Conservation (phyloP, 2,329 filamentous ascomycete species). For the Sordariomycetes sp. region DNA sequence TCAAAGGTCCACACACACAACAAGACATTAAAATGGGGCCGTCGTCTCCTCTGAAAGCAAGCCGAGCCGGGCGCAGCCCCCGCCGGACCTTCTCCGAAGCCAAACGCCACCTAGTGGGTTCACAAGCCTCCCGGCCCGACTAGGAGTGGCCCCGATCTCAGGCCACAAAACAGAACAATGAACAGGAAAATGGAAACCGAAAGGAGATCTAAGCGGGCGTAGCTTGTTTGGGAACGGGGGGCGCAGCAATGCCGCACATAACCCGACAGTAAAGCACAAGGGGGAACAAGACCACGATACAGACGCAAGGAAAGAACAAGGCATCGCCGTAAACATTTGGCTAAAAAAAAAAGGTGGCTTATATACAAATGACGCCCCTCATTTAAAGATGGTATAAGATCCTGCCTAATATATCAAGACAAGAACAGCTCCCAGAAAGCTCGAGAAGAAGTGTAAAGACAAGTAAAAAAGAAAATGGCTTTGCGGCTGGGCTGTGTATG, state of each 20-base stretch:
- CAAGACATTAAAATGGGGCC: not conserved
- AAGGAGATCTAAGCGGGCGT: slow-evolving; percentile 5
- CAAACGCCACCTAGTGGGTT: not conserved
- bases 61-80: not conserved
- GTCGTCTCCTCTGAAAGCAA: not conserved
- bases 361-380: slow-evolving; percentile 15
- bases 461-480: slow-evolving; percentile 9
- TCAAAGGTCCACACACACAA: not conserved
- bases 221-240: not conserved
- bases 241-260: not conserved
- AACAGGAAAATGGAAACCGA: slow-evolving; percentile 5
- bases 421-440: not conserved
- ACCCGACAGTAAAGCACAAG: not conserved
- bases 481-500: not conserved
- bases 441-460: slow-evolving; percentile 4
- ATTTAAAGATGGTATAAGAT: slow-evolving; percentile 8
- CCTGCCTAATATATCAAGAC: slow-evolving; percentile 9
- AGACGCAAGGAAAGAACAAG: slow-evolving; percentile 8
- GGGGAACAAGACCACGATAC: not conserved
- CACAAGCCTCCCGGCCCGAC: not conserved
- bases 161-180: slow-evolving; percentile 8
- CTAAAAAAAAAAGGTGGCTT: slow-evolving; percentile 8
- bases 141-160: not conserved
- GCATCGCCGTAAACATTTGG: slow-evolving; percentile 9
- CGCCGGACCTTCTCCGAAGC: not conserved